Base-by-base conservation (phyloP, 2,329 filamentous ascomycete species). In the Nemania sp. region DNA sequence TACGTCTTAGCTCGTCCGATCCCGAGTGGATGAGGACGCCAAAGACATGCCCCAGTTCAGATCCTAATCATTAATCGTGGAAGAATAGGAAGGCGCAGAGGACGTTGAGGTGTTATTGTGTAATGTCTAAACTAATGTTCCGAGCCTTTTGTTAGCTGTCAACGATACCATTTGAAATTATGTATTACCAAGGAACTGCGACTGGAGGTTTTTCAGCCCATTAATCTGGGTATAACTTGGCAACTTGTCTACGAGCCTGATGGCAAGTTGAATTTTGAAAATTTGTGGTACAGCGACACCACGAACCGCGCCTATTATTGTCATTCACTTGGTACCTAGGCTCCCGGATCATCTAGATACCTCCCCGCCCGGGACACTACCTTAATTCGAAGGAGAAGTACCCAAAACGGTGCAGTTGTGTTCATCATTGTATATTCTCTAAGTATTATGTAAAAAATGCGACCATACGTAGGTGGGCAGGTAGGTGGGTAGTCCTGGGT, bases 161-260 rank as follows among this genome's bases (percentile, higher is more conserved):
- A 18, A 62, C 49, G 59, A 64, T 64, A 64, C 62, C 62, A 64
- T 64, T 64, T 64, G 62, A 50, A 59, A 53, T 59, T 59, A 29
- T 29, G 25, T 29, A 29, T 11, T 48, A 55, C 48, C 43, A 17
- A 34, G 12, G 11, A 13, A 39, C 35, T n/a, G 15, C 11, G 35
- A 29, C 25, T 29, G 4, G 7, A 29, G 25, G 3, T 29, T 29
- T 4, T 29, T 4, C 25, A 29, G 25, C 25, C 25, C 25, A 7
- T 29, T 29, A 29, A 7, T 7, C 25, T 29, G 25, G 25, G 25
- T 29, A 29, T 29, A 29, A 29, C 25, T 29, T 29, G 7, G 25
- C 3, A 7, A 29, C 25, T 7, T 29, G 7, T 4, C 7, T 29
- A 29, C 7, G 7, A 29, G 25, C 25, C 25, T 29, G 7, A 29